A percentile compares a stretch with the other conserved stretches of the same genome.
Evolutionary conservation across 2,329 filamentous ascomycete species (phyloP).

Genomic region (Cercospora zeae-maydis): DNA sequence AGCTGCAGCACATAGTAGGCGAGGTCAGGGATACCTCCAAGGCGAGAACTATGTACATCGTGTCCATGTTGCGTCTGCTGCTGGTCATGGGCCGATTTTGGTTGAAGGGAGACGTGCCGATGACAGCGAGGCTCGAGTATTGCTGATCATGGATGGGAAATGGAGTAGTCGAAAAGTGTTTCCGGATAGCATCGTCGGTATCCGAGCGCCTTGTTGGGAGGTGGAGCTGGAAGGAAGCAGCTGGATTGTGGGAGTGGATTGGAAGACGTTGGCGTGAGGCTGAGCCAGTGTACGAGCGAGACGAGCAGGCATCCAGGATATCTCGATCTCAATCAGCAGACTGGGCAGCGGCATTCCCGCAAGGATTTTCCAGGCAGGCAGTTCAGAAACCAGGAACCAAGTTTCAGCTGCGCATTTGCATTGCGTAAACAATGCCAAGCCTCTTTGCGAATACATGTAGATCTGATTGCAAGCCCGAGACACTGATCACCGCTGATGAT

Average conservation of each 20-base stretch:
- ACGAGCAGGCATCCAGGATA: not conserved
- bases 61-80: constrained; percentile 21
- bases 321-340: not conserved
- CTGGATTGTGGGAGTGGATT: constrained; percentile 45
- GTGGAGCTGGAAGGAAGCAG: constrained; percentile 36
- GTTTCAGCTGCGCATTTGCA: not conserved
- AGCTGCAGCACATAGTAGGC: constrained; percentile 27
- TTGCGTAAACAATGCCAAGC: constrained; percentile 1
- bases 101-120: constrained; percentile 16
- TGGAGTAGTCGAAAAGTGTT: constrained; percentile 27
- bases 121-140: constrained; percentile 14
- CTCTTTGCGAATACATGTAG: not conserved
- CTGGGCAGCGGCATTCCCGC: not conserved
- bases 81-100: constrained; percentile 23
- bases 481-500: not conserved
- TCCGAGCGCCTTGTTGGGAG: constrained; percentile 43
- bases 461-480: not conserved
- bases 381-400: not conserved
- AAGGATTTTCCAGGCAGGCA: constrained; percentile 6
- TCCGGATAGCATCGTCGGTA: constrained; percentile 34
- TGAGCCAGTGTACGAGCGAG: not conserved
- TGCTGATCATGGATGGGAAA: constrained; percentile 25
- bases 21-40: constrained; percentile 23
- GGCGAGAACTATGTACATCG: constrained; percentile 29
- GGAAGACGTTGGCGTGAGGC: constrained; percentile 29